Evolutionary conservation across 441 rosid genomes (phyloP).

Genomic region (Arabidopsis hybrid): DNA sequence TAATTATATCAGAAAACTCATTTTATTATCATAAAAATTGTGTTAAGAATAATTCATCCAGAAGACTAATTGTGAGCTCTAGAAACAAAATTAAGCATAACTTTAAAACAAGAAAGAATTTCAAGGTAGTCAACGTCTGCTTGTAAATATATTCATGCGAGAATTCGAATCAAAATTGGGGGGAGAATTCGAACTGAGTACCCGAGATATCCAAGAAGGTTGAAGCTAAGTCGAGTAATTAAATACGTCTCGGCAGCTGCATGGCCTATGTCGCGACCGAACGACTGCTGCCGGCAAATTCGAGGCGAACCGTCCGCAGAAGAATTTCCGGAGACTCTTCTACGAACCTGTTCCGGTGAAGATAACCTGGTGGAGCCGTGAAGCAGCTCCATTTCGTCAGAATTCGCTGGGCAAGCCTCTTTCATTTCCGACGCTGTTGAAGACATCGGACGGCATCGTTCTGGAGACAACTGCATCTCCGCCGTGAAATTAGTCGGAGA

Average conservation of each 20-base stretch:
- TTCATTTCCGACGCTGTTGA: constrained; percentile 5
- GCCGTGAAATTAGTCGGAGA: constrained; percentile 12
- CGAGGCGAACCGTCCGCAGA: constrained; percentile 13
- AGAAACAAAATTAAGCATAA: too few species aligned
- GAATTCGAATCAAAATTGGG: not conserved
- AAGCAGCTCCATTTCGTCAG: constrained; percentile 24
- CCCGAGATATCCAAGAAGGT: constrained; percentile 88
- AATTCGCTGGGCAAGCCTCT: constrained; percentile 11
- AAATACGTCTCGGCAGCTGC: constrained; percentile 91
- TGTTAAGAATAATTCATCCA: too few species aligned
- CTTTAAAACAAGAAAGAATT: not conserved
- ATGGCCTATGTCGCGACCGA: constrained; percentile 73
- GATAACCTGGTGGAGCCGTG: constrained; percentile 18
- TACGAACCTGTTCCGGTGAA: constrained; percentile 49
- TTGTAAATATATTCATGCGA: not conserved
- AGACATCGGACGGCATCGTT: constrained; percentile 21
- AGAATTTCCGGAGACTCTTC: constrained; percentile 51
- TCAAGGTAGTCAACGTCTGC: not conserved
- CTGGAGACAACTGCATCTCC: constrained; percentile 49
- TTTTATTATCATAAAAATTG: not conserved
- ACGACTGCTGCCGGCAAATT: constrained; percentile 58
- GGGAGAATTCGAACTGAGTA: constrained; percentile 31
- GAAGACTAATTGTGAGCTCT: too few species aligned
- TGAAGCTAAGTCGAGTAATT: constrained; percentile 73
- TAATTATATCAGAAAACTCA: not conserved